phyloP scores from a whole-genome alignment of 129 eudicot genomes.

The Centrapalus pauciflorus region DNA sequence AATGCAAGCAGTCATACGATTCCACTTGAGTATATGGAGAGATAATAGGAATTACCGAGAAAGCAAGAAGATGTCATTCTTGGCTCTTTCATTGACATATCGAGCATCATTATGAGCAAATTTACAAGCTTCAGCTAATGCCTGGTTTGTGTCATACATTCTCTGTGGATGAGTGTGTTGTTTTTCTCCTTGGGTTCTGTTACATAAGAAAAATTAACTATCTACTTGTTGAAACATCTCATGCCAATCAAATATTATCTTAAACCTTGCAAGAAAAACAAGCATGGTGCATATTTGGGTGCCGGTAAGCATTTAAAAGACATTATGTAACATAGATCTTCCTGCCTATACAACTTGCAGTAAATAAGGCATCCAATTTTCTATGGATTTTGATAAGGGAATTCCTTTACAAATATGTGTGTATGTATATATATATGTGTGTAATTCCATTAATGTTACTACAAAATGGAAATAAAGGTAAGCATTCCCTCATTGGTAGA shows the following conservation, averaged over 20 bases:
- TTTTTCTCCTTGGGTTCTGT: constrained; percentile 41
- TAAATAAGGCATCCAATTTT: not conserved
- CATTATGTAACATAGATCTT: not conserved
- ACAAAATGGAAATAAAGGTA: not conserved
- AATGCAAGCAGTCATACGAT: not conserved
- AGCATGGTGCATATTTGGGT: not conserved
- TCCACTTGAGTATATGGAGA: not conserved
- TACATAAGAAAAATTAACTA: constrained; percentile 16
- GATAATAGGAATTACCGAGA: constrained; percentile 53
- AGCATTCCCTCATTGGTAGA: not conserved
- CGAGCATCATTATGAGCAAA: constrained; percentile 85
- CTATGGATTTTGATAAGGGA: not conserved
- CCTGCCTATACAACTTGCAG: not conserved
- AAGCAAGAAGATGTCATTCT: constrained; percentile 70
- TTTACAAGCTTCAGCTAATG: constrained; percentile 80
- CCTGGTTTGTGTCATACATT: constrained; percentile 38
- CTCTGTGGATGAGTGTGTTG: constrained; percentile 23
- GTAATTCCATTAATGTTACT: not conserved
- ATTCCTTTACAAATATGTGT: not conserved
- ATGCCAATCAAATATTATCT: not conserved
- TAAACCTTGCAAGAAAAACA: not conserved
- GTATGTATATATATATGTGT: not conserved
- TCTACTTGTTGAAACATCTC: not conserved
- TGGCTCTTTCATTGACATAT: constrained; percentile 89
- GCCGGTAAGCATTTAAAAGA: not conserved